phyloP scores from a whole-genome alignment of 345 rosid genomes.

The Syzygium oleosum region DNA sequence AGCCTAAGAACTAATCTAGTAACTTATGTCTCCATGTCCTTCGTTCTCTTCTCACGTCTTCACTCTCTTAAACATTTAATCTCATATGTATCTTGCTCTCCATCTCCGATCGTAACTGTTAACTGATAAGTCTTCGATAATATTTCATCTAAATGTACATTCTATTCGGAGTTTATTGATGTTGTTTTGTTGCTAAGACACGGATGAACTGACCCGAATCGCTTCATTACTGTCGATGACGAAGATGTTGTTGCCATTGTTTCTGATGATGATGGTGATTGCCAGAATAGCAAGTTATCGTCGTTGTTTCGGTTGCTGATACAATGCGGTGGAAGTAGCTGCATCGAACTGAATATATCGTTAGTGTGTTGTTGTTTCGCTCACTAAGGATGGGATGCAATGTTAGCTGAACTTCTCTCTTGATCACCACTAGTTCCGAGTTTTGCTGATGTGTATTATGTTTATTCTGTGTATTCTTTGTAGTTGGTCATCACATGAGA shows the following conservation, averaged over 20 bases:
- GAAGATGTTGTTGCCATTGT: neutral
- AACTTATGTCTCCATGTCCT: neutral
- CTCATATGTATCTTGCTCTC: neutral
- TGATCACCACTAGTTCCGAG: no score
- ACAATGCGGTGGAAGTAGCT: neutral
- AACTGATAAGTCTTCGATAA: neutral
- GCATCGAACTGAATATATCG: no score
- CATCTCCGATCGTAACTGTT: accelerated
- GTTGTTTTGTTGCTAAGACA: neutral
- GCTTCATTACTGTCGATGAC: neutral
- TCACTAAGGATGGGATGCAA: neutral
- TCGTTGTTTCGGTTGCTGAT: accelerated
- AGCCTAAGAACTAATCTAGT: neutral
- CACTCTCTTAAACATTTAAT: neutral
- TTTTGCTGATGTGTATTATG: no score
- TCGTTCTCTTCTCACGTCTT: accelerated
- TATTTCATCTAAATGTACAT: neutral
- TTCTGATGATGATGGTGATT: neutral
- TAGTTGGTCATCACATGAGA: no score
- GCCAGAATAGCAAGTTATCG: neutral
- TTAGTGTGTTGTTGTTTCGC: neutral
- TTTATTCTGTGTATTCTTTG: no score
- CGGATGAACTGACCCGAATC: neutral
- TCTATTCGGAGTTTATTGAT: neutral
- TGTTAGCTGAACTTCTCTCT: neutral